Conservation (phyloP, 371 early-diverging fungal species). For the Circinella minor region DNA sequence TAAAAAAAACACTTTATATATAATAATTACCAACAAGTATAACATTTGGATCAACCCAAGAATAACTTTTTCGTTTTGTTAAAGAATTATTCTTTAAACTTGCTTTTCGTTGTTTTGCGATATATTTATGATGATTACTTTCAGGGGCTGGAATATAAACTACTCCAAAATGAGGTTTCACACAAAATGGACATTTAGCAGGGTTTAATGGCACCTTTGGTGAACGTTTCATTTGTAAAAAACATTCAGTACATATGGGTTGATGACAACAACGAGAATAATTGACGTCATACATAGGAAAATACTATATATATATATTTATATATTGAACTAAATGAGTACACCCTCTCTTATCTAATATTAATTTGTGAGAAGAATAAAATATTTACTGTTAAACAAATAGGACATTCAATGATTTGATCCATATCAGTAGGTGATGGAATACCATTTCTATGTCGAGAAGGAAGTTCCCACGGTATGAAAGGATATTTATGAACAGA, state of each 20-base stretch:
- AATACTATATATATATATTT: slow-evolving; percentile 62
- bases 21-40: slow-evolving; percentile 69
- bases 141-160: slow-evolving; percentile 63
- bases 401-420: slow-evolving; percentile 87
- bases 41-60: slow-evolving; percentile 68
- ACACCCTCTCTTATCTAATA: too few species aligned
- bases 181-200: slow-evolving; percentile 88
- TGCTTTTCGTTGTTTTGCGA: slow-evolving; percentile 8
- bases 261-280: slow-evolving; percentile 93
- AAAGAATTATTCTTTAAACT: slow-evolving; percentile 5
- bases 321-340: not conserved
- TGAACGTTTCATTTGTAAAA: slow-evolving; percentile 89
- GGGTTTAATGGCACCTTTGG: slow-evolving; percentile 54
- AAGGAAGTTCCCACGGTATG: slow-evolving; percentile 1
- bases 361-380: not conserved
- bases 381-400: slow-evolving; percentile 54
- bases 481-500: not conserved
- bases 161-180: slow-evolving; percentile 83
- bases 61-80: slow-evolving; percentile 55
- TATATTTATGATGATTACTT: slow-evolving; percentile 10
- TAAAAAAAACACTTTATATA: not conserved
- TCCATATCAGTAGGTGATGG: slow-evolving; percentile 27
- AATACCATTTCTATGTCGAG: not conserved
- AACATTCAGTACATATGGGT: slow-evolving; percentile 95
- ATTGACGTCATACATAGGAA: slow-evolving; percentile 86